phyloP scores from a whole-genome alignment of 2,329 filamentous ascomycete genomes.

The Aspergillus pseudoviridinutans region DNA sequence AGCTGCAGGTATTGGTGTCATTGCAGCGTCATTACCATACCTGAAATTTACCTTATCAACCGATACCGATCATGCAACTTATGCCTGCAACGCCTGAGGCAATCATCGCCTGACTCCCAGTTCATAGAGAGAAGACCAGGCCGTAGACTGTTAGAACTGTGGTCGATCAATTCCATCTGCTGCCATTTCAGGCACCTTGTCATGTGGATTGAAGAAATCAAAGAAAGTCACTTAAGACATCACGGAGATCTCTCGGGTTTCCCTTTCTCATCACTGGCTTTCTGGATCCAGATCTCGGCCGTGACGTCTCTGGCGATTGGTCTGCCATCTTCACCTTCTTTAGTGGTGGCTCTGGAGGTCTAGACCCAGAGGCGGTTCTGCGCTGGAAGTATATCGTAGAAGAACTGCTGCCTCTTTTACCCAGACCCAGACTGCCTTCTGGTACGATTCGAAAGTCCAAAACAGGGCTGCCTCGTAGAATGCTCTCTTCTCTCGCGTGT shows the following conservation, averaged over 20 bases:
- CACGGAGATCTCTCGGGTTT: conserved; percentile 22
- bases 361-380: not conserved
- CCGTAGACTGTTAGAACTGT: not conserved
- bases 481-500: not conserved
- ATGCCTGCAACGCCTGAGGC: not conserved
- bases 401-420: not conserved
- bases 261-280: conserved; percentile 25
- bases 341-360: not conserved
- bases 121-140: not conserved
- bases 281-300: conserved; percentile 1
- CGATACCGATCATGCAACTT: not conserved
- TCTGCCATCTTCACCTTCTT: conserved; percentile 2
- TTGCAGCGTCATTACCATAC: conserved; percentile 10
- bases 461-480: conserved; percentile 14
- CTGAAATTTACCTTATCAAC: not conserved
- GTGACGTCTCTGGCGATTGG: conserved; percentile 7
- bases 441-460: conserved; percentile 24
- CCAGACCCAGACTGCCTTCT: not conserved
- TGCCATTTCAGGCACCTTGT: not conserved
- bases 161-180: not conserved
- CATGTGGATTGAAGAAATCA: not conserved
- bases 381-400: conserved; percentile 10
- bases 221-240: conserved; percentile 28
- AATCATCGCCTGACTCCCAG: not conserved
- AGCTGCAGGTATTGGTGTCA: conserved; percentile 7